These are phyloP conservation scores for Fusarium aywerte DNA, from an alignment of 2,329 filamentous ascomycete genomes.

Conservation along the genomic window DNA sequence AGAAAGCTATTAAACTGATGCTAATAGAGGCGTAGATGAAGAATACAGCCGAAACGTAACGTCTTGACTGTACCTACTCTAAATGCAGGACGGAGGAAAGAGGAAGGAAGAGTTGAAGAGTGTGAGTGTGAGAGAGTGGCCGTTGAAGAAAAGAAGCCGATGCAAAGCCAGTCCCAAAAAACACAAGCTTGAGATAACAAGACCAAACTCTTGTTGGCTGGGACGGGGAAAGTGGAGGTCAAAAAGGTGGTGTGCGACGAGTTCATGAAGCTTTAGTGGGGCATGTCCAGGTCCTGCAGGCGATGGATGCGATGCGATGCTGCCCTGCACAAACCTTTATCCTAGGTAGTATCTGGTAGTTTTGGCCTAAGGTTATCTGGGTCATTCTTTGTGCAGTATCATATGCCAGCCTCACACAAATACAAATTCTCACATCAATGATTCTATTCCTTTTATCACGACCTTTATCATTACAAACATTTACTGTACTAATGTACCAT, in stretches of 20 bases:
- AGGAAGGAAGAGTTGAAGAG: constrained; percentile 34
- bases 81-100: constrained; percentile 12
- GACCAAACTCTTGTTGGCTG: constrained; percentile 21
- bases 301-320: constrained; percentile 14
- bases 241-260: constrained; percentile 5
- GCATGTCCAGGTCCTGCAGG: constrained; percentile 12
- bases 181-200: constrained; percentile 18
- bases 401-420: not conserved
- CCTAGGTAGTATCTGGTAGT: too few relatives aligned
- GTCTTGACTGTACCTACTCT: constrained; percentile 8
- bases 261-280: constrained; percentile 31
- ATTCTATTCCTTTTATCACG: not conserved
- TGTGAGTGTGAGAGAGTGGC: constrained; percentile 21
- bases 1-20: constrained; percentile 1
- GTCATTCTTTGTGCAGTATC: not conserved
- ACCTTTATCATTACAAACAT: constrained; percentile 8
- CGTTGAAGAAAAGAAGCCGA: constrained; percentile 24
- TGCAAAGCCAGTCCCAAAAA: constrained; percentile 9
- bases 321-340: constrained; percentile 6
- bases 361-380: too few relatives aligned
- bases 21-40: not conserved
- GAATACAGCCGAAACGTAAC: constrained; percentile 6
- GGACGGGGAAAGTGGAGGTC: constrained; percentile 27
- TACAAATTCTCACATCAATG: not conserved
- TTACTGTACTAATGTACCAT: not conserved